A percentile compares a stretch with the other conserved stretches of the same genome.
phyloP scores from a whole-genome alignment of 257 asterid species.

The Rauvolfia tetraphylla region DNA sequence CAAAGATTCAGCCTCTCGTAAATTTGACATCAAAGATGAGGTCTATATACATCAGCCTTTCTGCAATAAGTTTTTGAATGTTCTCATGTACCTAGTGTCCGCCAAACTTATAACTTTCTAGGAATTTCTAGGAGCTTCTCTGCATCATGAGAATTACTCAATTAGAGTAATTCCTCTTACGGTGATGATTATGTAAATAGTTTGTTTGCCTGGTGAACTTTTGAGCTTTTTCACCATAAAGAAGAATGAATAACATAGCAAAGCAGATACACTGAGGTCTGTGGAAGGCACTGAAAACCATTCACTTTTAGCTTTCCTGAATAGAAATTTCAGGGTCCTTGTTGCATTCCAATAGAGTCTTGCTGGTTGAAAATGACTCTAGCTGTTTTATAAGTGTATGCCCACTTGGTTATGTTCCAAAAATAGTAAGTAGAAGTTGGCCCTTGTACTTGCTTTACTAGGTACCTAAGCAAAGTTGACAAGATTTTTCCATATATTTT shows the following conservation, averaged over 20 bases:
- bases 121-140: not conserved
- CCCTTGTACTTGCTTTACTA: not conserved
- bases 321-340: not conserved
- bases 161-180: not conserved
- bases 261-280: not conserved
- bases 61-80: not conserved
- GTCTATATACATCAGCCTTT: slow-evolving; percentile 39
- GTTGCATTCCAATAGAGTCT: not conserved
- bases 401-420: not conserved
- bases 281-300: not conserved
- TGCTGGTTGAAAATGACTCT: not conserved
- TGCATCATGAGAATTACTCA: not conserved
- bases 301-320: not conserved
- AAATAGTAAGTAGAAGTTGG: not conserved
- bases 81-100: not conserved
- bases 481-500: not conserved
- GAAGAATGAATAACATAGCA: not conserved
- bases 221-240: not conserved
- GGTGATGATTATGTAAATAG: not conserved
- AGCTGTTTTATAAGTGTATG: not conserved
- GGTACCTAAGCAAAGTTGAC: not conserved
- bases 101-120: not conserved
- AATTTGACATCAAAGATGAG: slow-evolving; percentile 99
- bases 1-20: slow-evolving; percentile 78
- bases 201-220: not conserved